phyloP scores from a whole-genome alignment of 2,329 filamentous ascomycete genomes.

The Talaromyces sp. region DNA sequence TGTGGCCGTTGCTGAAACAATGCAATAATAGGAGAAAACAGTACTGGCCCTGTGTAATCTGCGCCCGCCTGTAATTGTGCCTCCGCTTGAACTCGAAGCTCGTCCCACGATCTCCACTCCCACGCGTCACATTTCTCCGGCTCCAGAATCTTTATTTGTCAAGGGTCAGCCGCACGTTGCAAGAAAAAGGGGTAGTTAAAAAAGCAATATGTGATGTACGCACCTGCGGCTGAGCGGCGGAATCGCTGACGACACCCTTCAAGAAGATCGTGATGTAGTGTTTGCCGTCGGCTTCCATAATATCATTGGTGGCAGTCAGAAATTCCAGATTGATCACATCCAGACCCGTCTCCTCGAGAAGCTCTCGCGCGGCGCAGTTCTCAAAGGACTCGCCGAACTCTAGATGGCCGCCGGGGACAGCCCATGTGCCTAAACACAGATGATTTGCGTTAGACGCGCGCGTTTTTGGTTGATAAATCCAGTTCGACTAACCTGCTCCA shows the following conservation, averaged over 20 bases:
- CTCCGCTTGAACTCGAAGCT: conserved; percentile 44
- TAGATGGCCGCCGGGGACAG: conserved; percentile 75
- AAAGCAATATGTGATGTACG: conserved; percentile 24
- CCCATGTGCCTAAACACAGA: conserved; percentile 56
- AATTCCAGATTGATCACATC: conserved; percentile 56
- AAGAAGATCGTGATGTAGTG: conserved; percentile 79
- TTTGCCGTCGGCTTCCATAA: conserved; percentile 62
- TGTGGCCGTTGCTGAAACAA: conserved; percentile 46
- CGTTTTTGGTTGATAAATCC: background rate
- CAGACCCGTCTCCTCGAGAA: conserved; percentile 71
- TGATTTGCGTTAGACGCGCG: background rate
- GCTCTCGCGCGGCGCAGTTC: conserved; percentile 67
- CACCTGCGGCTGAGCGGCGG: conserved; percentile 57
- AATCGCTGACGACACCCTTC: conserved; percentile 53
- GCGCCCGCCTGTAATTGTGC: conserved; percentile 31
- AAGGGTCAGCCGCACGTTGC: conserved; percentile 2
- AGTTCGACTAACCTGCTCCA: conserved; percentile 45
- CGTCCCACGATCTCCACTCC: conserved; percentile 57
- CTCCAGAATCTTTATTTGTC: conserved; percentile 37
- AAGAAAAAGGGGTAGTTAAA: background rate
- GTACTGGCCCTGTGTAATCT: conserved; percentile 30
- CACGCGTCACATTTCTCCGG: conserved; percentile 59
- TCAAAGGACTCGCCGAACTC: conserved; percentile 68
- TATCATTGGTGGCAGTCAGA: conserved; percentile 66
- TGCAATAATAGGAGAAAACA: conserved; percentile 55